Conservation (phyloP, 495 filamentous ascomycete genomes). For the Trypethelium eluteriae region DNA sequence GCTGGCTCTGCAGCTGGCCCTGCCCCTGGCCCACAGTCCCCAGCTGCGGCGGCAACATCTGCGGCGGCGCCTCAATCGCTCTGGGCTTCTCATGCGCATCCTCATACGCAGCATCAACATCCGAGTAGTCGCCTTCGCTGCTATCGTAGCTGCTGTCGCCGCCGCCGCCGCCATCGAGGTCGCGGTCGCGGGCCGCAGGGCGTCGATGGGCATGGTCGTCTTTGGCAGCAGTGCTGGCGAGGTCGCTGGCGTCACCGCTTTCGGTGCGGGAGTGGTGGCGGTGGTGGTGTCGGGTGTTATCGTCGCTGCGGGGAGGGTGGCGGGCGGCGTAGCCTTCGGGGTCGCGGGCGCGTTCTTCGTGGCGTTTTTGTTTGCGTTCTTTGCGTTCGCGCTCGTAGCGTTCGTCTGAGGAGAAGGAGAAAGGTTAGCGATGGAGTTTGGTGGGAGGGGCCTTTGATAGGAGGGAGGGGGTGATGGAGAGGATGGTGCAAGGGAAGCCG, state of each 20-base stretch:
- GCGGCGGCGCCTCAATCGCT: slow-evolving; percentile 6
- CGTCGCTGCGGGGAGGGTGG: neutral
- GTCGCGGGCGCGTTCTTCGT: slow-evolving; percentile 18
- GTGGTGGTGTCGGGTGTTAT: neutral
- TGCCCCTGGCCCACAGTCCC: neutral
- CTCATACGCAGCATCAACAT: neutral
- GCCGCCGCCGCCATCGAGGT: neutral
- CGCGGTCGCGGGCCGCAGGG: neutral
- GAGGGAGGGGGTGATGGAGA: slow-evolving; percentile 2
- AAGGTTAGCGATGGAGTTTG: slow-evolving; percentile 1
- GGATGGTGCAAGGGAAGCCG: neutral
- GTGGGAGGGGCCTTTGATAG: neutral
- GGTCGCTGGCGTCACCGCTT: neutral
- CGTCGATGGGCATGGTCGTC: neutral
- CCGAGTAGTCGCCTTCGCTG: neutral
- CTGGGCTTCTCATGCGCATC: neutral
- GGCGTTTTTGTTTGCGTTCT: slow-evolving; percentile 21
- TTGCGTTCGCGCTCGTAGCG: slow-evolving; percentile 32
- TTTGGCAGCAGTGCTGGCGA: neutral
- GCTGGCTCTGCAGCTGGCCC: neutral
- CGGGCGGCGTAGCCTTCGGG: neutral
- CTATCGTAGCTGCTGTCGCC: neutral
- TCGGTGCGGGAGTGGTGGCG: slow-evolving; percentile 8
- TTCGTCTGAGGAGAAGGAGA: slow-evolving; percentile 17
- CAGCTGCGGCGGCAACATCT: neutral